A percentile compares a stretch with the other conserved stretches of the same genome.
Conservation (phyloP, 768 basidiomycete genomes). For the Serendipita sp. region DNA sequence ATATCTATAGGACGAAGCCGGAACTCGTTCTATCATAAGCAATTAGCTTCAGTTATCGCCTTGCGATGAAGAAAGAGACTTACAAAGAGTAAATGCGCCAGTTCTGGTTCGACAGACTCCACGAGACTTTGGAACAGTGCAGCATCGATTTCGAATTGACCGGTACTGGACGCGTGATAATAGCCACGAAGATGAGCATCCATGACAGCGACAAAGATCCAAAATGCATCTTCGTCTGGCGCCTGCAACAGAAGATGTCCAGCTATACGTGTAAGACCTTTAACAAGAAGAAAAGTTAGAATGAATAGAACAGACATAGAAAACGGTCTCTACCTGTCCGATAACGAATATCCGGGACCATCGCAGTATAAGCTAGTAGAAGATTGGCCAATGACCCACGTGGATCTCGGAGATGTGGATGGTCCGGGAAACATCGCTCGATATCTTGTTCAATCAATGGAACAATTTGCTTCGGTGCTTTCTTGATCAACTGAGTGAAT, state of each 20-base stretch:
- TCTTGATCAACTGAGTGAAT: constrained; percentile 43
- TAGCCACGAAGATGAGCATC: constrained; percentile 67
- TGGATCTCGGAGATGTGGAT: constrained; percentile 40
- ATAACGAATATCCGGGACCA: constrained; percentile 75
- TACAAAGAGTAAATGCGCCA: constrained; percentile 52
- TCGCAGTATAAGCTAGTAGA: constrained; percentile 56
- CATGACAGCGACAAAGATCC: constrained; percentile 81
- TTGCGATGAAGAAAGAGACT: constrained; percentile 3
- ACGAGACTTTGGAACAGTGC: constrained; percentile 51
- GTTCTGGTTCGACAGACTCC: constrained; percentile 39
- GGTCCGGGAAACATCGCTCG: constrained; percentile 31
- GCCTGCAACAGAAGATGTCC: constrained; percentile 58
- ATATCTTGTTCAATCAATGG: constrained; percentile 46
- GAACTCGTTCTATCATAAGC: constrained; percentile 25
- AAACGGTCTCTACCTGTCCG: constrained; percentile 28
- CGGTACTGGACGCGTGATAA: constrained; percentile 37
- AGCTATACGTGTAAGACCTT: constrained; percentile 53
- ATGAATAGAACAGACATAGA: not conserved
- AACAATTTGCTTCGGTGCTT: constrained; percentile 34
- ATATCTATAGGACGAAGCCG: constrained; percentile 39
- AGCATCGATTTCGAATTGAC: constrained; percentile 61
- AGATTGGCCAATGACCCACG: constrained; percentile 37
- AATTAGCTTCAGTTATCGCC: not conserved
- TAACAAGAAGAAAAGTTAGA: not conserved
- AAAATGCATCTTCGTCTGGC: constrained; percentile 80